Percentiles rank a stretch among this genome's conserved stretches.
Evolutionary conservation across 75 land plant species (phyloP).

Genomic region (Selaginella moellendorffii): DNA sequence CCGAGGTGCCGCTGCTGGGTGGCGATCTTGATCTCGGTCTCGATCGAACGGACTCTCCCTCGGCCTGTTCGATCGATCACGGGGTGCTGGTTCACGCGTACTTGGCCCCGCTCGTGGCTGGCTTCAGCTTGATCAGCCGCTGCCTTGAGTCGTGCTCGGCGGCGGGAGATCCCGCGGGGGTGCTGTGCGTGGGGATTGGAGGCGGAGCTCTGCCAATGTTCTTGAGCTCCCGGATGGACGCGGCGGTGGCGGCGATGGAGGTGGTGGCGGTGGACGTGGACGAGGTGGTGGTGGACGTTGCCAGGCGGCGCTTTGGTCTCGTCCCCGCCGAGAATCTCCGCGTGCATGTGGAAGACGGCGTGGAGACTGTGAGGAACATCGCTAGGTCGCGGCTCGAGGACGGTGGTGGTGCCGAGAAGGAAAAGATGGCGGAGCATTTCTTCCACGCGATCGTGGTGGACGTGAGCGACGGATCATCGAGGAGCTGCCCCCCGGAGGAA

Average conservation of each 20-base stretch:
- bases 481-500: slow-evolving; percentile 51
- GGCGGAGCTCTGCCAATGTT: slow-evolving; percentile 75
- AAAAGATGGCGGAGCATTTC: slow-evolving; percentile 6
- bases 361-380: slow-evolving; percentile 26
- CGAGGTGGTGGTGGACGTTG: slow-evolving; percentile 41
- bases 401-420: not conserved
- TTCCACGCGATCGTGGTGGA: slow-evolving; percentile 68
- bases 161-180: slow-evolving; percentile 23
- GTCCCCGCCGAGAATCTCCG: slow-evolving; percentile 21
- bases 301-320: slow-evolving; percentile 54
- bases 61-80: slow-evolving; percentile 16
- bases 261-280: slow-evolving; percentile 53
- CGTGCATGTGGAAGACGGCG: slow-evolving; percentile 45
- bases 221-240: slow-evolving; percentile 11
- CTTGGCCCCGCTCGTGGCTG: slow-evolving; percentile 66
- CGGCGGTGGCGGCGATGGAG: not conserved
- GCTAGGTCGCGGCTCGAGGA: not conserved
- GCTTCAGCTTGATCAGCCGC: slow-evolving; percentile 29
- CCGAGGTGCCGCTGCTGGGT: slow-evolving; percentile 34
- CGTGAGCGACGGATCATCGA: slow-evolving; percentile 47
- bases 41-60: not conserved
- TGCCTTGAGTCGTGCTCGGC: slow-evolving; percentile 19
- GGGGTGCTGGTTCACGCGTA: slow-evolving; percentile 50
- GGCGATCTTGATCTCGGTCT: slow-evolving; percentile 1
- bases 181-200: slow-evolving; percentile 66